Conservation (phyloP, 2,329 filamentous ascomycete species). For the Xylaria hypoxylon region DNA sequence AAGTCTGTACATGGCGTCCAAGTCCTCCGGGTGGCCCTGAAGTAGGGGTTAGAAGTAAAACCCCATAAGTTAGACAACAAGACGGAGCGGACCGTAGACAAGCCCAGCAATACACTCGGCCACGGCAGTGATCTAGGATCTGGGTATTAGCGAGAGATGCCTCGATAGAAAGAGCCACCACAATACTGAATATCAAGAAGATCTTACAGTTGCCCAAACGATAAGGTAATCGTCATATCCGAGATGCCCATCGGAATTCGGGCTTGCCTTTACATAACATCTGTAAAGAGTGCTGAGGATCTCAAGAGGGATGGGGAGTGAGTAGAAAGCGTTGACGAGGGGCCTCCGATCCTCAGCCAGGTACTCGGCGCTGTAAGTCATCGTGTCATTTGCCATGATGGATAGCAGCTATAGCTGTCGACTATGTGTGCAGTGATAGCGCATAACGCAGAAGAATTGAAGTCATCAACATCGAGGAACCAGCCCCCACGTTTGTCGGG, state of each 20-base stretch:
- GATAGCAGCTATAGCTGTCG: not conserved
- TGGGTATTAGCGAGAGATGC: slow-evolving; percentile 10
- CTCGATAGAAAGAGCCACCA: not conserved
- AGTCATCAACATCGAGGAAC: not conserved
- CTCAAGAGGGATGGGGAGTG: slow-evolving; percentile 46
- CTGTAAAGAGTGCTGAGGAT: slow-evolving; percentile 43
- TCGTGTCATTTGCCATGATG: slow-evolving; percentile 23
- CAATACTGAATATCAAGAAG: not conserved
- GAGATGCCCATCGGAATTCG: slow-evolving; percentile 34
- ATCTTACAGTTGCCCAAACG: slow-evolving; percentile 46
- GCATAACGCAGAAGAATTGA: slow-evolving; percentile 1
- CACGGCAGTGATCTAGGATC: slow-evolving; percentile 37
- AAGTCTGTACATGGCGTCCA: slow-evolving; percentile 44
- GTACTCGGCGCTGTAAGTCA: slow-evolving; percentile 42
- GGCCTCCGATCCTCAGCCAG: slow-evolving; percentile 42
- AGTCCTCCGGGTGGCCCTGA: slow-evolving; percentile 44
- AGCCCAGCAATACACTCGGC: slow-evolving; percentile 44
- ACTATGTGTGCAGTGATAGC: not conserved
- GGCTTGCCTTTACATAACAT: slow-evolving; percentile 43
- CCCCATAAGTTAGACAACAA: not conserved
- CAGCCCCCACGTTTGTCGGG: not conserved
- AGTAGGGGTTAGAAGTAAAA: slow-evolving; percentile 25
- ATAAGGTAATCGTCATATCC: slow-evolving; percentile 47
- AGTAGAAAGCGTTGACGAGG: slow-evolving; percentile 41
- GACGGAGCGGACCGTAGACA: slow-evolving; percentile 39